Percentiles rank a stretch among this genome's conserved stretches.
Evolutionary conservation across 2,329 filamentous ascomycete genomes (phyloP).

Genomic region (Ilyonectria sp.): DNA sequence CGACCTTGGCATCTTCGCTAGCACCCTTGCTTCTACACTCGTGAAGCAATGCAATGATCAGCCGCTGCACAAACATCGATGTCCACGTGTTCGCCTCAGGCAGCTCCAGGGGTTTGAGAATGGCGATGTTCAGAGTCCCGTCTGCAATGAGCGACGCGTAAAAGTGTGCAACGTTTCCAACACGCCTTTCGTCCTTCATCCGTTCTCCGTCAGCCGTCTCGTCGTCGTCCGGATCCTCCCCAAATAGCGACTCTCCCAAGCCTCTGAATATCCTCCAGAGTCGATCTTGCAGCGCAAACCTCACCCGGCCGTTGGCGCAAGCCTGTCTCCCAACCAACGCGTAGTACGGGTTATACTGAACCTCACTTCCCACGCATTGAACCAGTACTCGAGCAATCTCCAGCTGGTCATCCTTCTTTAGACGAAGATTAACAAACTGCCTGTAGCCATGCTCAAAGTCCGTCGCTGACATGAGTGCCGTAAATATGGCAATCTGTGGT

Average conservation of each 20-base stretch:
- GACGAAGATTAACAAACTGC: slow-evolving; percentile 83
- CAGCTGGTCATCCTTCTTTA: slow-evolving; percentile 88
- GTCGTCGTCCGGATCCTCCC: slow-evolving; percentile 73
- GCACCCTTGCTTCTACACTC: slow-evolving; percentile 66
- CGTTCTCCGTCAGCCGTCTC: slow-evolving; percentile 63
- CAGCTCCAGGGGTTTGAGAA: slow-evolving; percentile 82
- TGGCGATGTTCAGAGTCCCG: slow-evolving; percentile 61
- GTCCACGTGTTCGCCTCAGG: slow-evolving; percentile 83
- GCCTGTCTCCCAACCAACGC: slow-evolving; percentile 85
- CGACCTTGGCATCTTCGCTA: slow-evolving; percentile 71
- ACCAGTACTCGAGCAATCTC: slow-evolving; percentile 92
- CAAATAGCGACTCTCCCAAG: slow-evolving; percentile 85
- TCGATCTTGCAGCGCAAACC: slow-evolving; percentile 88
- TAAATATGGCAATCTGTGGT: slow-evolving; percentile 91
- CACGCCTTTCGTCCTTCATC: slow-evolving; percentile 63
- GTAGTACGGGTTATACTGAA: slow-evolving; percentile 93
- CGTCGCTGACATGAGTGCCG: slow-evolving; percentile 87
- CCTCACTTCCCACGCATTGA: slow-evolving; percentile 88
- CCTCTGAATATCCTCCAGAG: slow-evolving; percentile 89
- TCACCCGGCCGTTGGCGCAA: slow-evolving; percentile 79
- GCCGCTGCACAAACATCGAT: slow-evolving; percentile 82
- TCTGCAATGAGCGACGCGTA: slow-evolving; percentile 67
- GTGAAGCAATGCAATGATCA: slow-evolving; percentile 83
- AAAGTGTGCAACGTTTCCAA: slow-evolving; percentile 69
- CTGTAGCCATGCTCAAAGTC: slow-evolving; percentile 88